Base-by-base conservation (phyloP, 169 alveolate species). In the Cardiosporidium cionae region DNA sequence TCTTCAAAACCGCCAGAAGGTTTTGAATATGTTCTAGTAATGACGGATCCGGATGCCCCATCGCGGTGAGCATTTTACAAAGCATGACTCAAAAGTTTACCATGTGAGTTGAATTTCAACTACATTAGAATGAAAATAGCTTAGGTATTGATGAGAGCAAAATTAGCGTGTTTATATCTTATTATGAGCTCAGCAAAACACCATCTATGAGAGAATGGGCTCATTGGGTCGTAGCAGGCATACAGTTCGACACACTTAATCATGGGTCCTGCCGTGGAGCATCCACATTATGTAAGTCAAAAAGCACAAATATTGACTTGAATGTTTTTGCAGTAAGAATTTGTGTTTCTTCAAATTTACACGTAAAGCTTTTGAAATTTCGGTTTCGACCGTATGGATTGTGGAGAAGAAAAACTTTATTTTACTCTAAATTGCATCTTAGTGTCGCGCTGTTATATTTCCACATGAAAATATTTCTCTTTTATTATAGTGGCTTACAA, bases 41-140 rank as follows among this genome's bases (percentile, higher is more conserved):
- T 44, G 58, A 44, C 58, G n/a, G 58, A 44, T n/a, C 58, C 58
- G n/a, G 58, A 44, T 44, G 58, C 58, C n/a, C 58, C 58, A 44
- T 44, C 58, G n/a, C 16, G 58, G 58, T 44, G n/a, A 44, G 58
- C 16, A 44, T 16, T n/a, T n/a, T 16, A 44, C n/a, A n/a, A 16
- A 44, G 16, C n/a, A 16, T 16, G n/a, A n/a, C n/a, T n/a, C n/a
- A n/a, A n/a, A n/a, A n/a, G n/a, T n/a, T n/a, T n/a, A n/a, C n/a
- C n/a, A n/a, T n/a, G n/a, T n/a, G n/a, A n/a, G n/a, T n/a, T n/a
- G n/a, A n/a, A n/a, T n/a, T n/a, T n/a, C n/a, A n/a, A n/a, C n/a
- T n/a, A n/a, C n/a, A n/a, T n/a, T n/a, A n/a, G n/a, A n/a, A n/a
- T n/a, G n/a, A n/a, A n/a, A n/a, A n/a, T n/a, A n/a, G n/a, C n/a